Evolutionary conservation across 2,329 filamentous ascomycete species (phyloP), one percentile per base, ranked within the genome.

Genomic region (Chaetomium sp.): DNA sequence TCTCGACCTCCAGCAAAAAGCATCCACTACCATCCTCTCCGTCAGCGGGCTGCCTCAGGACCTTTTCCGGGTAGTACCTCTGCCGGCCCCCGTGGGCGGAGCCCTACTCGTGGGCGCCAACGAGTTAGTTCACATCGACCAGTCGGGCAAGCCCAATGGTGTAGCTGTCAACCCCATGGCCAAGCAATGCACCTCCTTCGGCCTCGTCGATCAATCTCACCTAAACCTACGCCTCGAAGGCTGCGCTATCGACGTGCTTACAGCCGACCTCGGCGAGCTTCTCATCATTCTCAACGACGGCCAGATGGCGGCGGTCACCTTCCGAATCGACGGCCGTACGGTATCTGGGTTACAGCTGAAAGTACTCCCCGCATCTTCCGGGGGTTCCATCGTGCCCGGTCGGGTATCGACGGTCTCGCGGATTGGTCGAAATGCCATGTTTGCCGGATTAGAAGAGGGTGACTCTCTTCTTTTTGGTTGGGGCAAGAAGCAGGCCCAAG

Each of bases 91-190:
- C 1, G 86, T 97, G 42, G 94, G 94, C 32, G 94, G 94, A 44
- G 89, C 91, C 40, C 75, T 99, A 12, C 79, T 99, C 12, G 75
- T 97, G 19, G 95, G 94, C 34, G 79, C 81, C 48, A 97, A 99
- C 68, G 91, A 96, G 68, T 72, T 99, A 59, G 88, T 99, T 58
- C 94, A 99, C 69, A 85, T 99, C 61, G 92, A 97, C 67, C 94
- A 99, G 76, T 90, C 90, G 9, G 94, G 94, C 35, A 96, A 95
- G 70, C 82, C 91, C 10, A 96, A 90, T 66, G 92, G 91, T 2
- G 87, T 97, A 56, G 92, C 88, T 4, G 89, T 99, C 61, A 99
- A 99, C 67, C 82, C 89, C 37, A 95, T 96, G 72, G 87, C 91
- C 4, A 89, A 86, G 68, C 82, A 88, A 59, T 82, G 84, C 60